A percentile compares a stretch with the other conserved stretches of the same genome.
phyloP scores from a whole-genome alignment of 2,329 filamentous ascomycete species.

The Claviceps africana region DNA sequence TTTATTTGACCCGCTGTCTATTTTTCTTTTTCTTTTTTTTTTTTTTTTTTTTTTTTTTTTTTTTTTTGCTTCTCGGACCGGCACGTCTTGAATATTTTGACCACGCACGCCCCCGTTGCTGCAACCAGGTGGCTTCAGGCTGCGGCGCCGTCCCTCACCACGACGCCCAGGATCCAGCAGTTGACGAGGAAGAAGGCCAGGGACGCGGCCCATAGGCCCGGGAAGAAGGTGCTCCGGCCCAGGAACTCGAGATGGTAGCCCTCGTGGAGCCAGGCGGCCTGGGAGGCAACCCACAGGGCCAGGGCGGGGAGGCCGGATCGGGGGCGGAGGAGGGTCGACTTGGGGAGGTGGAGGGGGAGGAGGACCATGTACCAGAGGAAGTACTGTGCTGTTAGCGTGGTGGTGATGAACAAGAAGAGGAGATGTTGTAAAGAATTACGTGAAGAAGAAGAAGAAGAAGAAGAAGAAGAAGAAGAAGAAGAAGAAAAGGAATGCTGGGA shows the following conservation, averaged over 20 bases:
- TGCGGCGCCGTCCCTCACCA: conserved; percentile 52
- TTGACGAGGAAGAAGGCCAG: conserved; percentile 75
- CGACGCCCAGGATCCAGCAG: conserved; percentile 70
- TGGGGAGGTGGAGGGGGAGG: conserved; percentile 76
- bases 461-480: not conserved
- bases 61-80: not conserved
- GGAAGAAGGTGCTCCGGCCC: conserved; percentile 69
- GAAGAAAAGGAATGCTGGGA: no score
- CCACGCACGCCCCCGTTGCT: no score
- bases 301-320: conserved; percentile 51
- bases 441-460: not conserved
- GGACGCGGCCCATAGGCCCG: conserved; percentile 65
- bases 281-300: conserved; percentile 58
- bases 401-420: no score
- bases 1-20: not conserved
- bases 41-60: not conserved
- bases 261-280: conserved; percentile 64
- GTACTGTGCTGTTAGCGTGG: no score
- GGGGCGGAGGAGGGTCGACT: conserved; percentile 55
- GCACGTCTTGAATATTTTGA: no score
- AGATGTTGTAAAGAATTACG: not conserved
- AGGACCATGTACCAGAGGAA: conserved; percentile 98
- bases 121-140: no score
- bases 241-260: conserved; percentile 67
- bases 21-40: no score